Evolutionary conservation across 805 yeast genomes (phyloP).

Genomic region (Barnettozyma californica): DNA sequence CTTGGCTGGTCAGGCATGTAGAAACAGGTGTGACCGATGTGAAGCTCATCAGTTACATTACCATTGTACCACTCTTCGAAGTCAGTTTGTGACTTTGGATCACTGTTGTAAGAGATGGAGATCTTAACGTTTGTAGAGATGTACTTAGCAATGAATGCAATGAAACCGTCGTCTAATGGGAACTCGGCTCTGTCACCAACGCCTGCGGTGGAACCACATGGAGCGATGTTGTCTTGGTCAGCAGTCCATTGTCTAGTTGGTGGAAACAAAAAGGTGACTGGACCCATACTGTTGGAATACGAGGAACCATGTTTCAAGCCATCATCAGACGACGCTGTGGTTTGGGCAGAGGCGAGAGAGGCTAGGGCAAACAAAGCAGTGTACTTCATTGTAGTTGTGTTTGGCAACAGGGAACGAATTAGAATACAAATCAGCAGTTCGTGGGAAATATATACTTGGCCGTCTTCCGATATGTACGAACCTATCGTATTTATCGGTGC

Average conservation of each 20-base stretch:
- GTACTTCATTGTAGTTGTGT: conserved; percentile 8
- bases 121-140: conserved; percentile 34
- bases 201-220: conserved; percentile 38
- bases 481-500: conserved; percentile 2
- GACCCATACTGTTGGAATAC: conserved; percentile 23
- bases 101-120: conserved; percentile 34
- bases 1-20: conserved; percentile 39
- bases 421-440: neutral
- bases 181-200: conserved; percentile 37
- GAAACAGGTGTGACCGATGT: conserved; percentile 43
- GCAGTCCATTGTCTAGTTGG: conserved; percentile 41
- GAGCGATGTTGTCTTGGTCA: conserved; percentile 39
- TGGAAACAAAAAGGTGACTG: conserved; percentile 34
- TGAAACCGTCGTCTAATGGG: conserved; percentile 43
- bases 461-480: neutral
- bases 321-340: conserved; percentile 17
- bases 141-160: conserved; percentile 40
- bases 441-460: neutral
- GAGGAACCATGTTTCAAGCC: conserved; percentile 25
- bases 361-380: conserved; percentile 15
- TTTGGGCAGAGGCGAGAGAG: conserved; percentile 17
- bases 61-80: conserved; percentile 36
- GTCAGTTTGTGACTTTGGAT: conserved; percentile 36
- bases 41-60: conserved; percentile 34
- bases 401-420: neutral